Evolutionary conservation across 345 rosid species (phyloP).

Genomic region (Balakata baccata): DNA sequence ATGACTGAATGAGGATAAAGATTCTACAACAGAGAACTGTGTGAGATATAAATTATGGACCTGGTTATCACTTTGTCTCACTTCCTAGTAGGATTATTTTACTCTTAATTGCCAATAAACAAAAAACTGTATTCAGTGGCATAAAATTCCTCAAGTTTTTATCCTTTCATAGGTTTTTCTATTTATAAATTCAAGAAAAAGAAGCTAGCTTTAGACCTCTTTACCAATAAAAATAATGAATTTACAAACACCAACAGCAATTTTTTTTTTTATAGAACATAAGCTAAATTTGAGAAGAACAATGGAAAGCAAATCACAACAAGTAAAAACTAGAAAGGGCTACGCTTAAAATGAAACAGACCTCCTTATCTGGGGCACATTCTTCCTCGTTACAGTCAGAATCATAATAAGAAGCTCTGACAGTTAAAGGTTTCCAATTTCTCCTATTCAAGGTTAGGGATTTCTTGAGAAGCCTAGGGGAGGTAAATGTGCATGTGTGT

Average conservation of each 20-base stretch:
- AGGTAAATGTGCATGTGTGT: conserved; percentile 47
- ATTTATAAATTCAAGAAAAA: background rate
- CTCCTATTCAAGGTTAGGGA: conserved; percentile 18
- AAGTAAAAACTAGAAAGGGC: background rate
- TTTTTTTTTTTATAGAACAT: too few relatives aligned
- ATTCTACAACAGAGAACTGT: background rate
- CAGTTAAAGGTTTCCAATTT: conserved; percentile 26
- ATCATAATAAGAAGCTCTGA: conserved; percentile 53
- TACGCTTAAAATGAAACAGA: conserved; percentile 2
- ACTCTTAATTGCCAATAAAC: background rate
- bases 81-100: background rate
- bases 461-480: conserved; percentile 38
- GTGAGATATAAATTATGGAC: background rate
- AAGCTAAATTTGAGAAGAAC: too few relatives aligned
- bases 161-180: background rate
- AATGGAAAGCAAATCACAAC: background rate
- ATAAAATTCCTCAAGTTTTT: background rate
- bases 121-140: background rate
- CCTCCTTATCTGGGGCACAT: conserved; percentile 99
- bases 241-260: too few relatives aligned
- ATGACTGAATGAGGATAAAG: background rate
- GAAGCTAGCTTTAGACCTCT: background rate
- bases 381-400: conserved; percentile 81
- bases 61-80: too few relatives aligned
- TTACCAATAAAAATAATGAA: background rate